Evolutionary conservation across 2,329 filamentous ascomycete species (phyloP).

Genomic region (Cryphonectria carpinicola): DNA sequence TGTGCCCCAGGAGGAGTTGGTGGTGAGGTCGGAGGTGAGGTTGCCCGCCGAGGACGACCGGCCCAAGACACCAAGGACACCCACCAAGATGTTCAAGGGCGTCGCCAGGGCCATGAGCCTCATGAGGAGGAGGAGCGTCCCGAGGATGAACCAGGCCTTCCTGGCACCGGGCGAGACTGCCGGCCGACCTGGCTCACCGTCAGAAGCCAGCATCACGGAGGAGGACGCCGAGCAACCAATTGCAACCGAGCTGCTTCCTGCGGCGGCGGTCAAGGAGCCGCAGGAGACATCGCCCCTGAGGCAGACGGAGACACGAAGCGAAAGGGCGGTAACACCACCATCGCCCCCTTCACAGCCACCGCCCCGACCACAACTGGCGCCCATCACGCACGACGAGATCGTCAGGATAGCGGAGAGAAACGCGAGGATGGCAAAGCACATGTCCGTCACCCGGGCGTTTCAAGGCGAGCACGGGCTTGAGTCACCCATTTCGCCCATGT

Average conservation of each 20-base stretch:
- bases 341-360: constrained; percentile 31
- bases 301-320: constrained; percentile 31
- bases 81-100: constrained; percentile 53
- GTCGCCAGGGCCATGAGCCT: constrained; percentile 56
- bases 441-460: constrained; percentile 15
- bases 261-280: constrained; percentile 4
- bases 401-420: constrained; percentile 49
- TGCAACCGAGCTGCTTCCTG: constrained; percentile 26
- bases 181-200: constrained; percentile 36
- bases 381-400: constrained; percentile 55
- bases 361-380: constrained; percentile 33
- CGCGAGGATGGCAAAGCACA: constrained; percentile 28
- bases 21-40: constrained; percentile 20
- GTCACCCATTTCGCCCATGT: constrained; percentile 24
- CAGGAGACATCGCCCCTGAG: constrained; percentile 11
- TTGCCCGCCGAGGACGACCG: constrained; percentile 34
- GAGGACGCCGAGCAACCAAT: constrained; percentile 22
- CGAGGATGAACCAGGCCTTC: constrained; percentile 45
- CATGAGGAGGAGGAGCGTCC: constrained; percentile 58
- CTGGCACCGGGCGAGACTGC: constrained; percentile 42
- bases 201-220: constrained; percentile 32
- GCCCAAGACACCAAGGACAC: constrained; percentile 47
- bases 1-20: constrained; percentile 28
- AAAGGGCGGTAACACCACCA: constrained; percentile 37
- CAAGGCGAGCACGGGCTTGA: constrained; percentile 19